A percentile compares a stretch with the other conserved stretches of the same genome.
These are phyloP conservation scores for Sistotremastrum suecicum DNA, from an alignment of 768 basidiomycete species.

Conservation along the genomic window DNA sequence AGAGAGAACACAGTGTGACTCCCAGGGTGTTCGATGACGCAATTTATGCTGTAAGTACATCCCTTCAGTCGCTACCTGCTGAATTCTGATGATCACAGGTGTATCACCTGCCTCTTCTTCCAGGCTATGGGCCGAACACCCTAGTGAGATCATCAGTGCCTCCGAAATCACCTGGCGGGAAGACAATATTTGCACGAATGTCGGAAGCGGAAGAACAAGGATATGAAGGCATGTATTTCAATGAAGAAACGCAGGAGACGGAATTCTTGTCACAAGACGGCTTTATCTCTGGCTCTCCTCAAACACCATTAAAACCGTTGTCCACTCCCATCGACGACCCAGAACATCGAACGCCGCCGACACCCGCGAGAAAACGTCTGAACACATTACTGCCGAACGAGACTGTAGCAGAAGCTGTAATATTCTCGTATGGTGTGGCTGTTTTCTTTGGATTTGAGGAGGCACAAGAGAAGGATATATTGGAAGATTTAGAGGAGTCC, in stretches of 20 bases:
- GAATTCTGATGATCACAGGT: slow-evolving; percentile 33
- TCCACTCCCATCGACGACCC: background rate
- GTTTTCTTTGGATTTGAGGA: slow-evolving; percentile 87
- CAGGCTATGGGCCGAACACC: slow-evolving; percentile 77
- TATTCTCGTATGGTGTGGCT: slow-evolving; percentile 79
- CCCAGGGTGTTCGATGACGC: slow-evolving; percentile 89
- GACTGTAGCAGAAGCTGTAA: slow-evolving; percentile 58
- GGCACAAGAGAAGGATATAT: slow-evolving; percentile 60
- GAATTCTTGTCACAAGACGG: slow-evolving; percentile 30
- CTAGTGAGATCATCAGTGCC: slow-evolving; percentile 77
- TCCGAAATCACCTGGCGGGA: slow-evolving; percentile 32
- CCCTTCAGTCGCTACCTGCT: background rate
- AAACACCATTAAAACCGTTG: background rate
- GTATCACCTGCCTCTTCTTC: slow-evolving; percentile 82
- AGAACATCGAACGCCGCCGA: slow-evolving; percentile 1
- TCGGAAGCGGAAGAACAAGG: slow-evolving; percentile 85
- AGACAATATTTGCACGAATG: slow-evolving; percentile 50
- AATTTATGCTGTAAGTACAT: slow-evolving; percentile 64
- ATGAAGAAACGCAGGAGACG: slow-evolving; percentile 13
- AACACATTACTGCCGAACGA: slow-evolving; percentile 20
- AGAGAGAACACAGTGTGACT: slow-evolving; percentile 83
- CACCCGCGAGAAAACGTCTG: background rate
- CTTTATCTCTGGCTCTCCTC: slow-evolving; percentile 34
- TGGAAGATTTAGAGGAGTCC: slow-evolving; percentile 71
- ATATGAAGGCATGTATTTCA: slow-evolving; percentile 78